Base-by-base conservation (phyloP, 176 grass and related monocot species). In the Bonia amplexicaulis region DNA sequence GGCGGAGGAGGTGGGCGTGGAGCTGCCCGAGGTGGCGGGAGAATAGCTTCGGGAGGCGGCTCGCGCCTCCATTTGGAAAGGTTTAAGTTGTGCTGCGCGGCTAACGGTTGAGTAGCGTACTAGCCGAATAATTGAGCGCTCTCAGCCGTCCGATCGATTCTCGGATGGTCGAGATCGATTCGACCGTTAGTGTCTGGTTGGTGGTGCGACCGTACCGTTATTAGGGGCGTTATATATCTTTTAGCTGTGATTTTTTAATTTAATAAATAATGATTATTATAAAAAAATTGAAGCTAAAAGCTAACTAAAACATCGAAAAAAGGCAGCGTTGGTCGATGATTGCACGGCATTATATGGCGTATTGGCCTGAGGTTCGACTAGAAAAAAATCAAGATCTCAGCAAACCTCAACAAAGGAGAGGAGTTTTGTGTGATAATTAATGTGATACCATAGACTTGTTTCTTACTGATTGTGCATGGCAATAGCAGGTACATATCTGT, bases 1-100 rank as follows among this genome's bases (percentile, higher is more conserved):
- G 87, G 42, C 88, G 92, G 84, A 97, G 85, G 70, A 97, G 85
- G 47, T 90, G 90, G 20, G 87, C 89, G 68, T 85, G 95, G 70
- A 98, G 85, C 85, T 98, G 87, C 25, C 86, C 82, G 15, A 82
- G 72, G 70, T 91, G 92, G 53, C 40, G n/a, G 54, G 74, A 40
- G 35, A 42, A 29, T 25, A 44, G 89, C 51, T 45, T 66, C 79
- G 58, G 35, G 12, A 74, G 72, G 66, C 67, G 80, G 51, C 62
- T 46, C 11, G 80, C 66, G 2, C 15, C 22, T 59, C 69, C 87
- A 89, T 89, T 45, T 15, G 65, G 58, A 45, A 35, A 49, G 6
- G 17, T 26, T 0, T 0, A 57, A 5, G 9, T 11, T 12, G n/a
- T 9, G n/a, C 57, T 25, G 9, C n/a, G n/a, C 7, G 20, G 54